phyloP scores from a whole-genome alignment of 495 filamentous ascomycete species.

The Penicillium chermesinum region DNA sequence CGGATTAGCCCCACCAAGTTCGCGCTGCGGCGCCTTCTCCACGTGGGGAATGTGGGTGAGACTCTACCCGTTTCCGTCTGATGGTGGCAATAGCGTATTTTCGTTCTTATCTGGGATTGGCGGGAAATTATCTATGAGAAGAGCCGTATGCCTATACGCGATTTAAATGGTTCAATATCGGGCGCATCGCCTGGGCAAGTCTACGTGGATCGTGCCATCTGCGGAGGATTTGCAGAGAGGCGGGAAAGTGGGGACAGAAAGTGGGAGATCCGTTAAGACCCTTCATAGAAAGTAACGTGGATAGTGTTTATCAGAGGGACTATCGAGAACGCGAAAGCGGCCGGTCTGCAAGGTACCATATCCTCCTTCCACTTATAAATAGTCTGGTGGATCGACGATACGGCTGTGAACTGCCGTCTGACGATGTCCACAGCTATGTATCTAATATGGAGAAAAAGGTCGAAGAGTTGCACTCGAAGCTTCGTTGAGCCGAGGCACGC shows the following conservation, averaged over 20 bases:
- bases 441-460: conserved; percentile 35
- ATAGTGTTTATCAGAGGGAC: conserved; percentile 35
- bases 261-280: background rate
- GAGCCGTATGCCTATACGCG: too few relatives aligned
- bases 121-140: too few relatives aligned
- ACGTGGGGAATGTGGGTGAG: conserved; percentile 27
- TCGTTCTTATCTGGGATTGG: too few relatives aligned
- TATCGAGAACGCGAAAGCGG: conserved; percentile 33
- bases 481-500: conserved; percentile 23
- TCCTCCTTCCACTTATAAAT: too few relatives aligned
- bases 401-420: background rate
- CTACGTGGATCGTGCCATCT: background rate
- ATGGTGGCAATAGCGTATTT: conserved; percentile 9
- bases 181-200: too few relatives aligned
- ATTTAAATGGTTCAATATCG: too few relatives aligned
- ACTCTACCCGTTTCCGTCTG: conserved; percentile 14
- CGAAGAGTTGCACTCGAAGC: conserved; percentile 29
- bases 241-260: background rate
- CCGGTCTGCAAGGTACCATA: conserved; percentile 30
- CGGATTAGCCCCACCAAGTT: conserved; percentile 16
- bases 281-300: conserved; percentile 24
- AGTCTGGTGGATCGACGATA: too few relatives aligned
- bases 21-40: conserved; percentile 13
- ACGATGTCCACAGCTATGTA: conserved; percentile 24
- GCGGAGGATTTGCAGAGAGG: background rate